A percentile compares a stretch with the other conserved stretches of the same genome.
These are phyloP conservation scores for Colletotrichum navitas DNA, from an alignment of 2,329 filamentous ascomycete genomes.

Conservation along the genomic window DNA sequence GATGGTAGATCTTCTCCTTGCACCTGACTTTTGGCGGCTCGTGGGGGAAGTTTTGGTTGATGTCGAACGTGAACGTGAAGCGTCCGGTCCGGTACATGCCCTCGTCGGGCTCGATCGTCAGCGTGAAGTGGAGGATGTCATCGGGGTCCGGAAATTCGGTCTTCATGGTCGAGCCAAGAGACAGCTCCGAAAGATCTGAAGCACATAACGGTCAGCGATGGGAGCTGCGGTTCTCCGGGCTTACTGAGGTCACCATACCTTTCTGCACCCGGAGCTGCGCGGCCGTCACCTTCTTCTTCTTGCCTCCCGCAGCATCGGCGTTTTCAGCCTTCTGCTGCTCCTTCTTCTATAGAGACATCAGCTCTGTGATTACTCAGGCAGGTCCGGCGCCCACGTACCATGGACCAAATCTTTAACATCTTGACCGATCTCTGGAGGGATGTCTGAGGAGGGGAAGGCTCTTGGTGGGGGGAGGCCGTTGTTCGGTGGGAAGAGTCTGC, in stretches of 20 bases:
- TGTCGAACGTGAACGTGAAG: slow-evolving; percentile 92
- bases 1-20: slow-evolving; percentile 98
- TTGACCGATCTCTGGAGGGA: slow-evolving; percentile 55
- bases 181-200: slow-evolving; percentile 83
- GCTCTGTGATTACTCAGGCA: neutral
- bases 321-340: slow-evolving; percentile 96
- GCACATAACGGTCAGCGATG: slow-evolving; percentile 14
- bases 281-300: slow-evolving; percentile 99
- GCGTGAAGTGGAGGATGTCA: slow-evolving; percentile 86
- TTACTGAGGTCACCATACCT: slow-evolving; percentile 66
- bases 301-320: slow-evolving; percentile 78
- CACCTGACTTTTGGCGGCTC: slow-evolving; percentile 98
- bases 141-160: slow-evolving; percentile 85
- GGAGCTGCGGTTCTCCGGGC: slow-evolving; percentile 14
- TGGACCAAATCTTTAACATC: slow-evolving; percentile 99
- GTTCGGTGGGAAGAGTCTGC: neutral
- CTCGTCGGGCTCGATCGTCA: slow-evolving; percentile 88
- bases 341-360: slow-evolving; percentile 76
- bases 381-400: slow-evolving; percentile 70
- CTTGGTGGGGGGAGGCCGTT: slow-evolving; percentile 24
- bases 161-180: slow-evolving; percentile 83
- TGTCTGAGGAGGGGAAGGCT: slow-evolving; percentile 26
- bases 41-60: slow-evolving; percentile 96
- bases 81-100: slow-evolving; percentile 87
- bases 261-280: slow-evolving; percentile 96